Base-by-base conservation (phyloP, 257 asterid species). In the Solanum bulbocastanum region DNA sequence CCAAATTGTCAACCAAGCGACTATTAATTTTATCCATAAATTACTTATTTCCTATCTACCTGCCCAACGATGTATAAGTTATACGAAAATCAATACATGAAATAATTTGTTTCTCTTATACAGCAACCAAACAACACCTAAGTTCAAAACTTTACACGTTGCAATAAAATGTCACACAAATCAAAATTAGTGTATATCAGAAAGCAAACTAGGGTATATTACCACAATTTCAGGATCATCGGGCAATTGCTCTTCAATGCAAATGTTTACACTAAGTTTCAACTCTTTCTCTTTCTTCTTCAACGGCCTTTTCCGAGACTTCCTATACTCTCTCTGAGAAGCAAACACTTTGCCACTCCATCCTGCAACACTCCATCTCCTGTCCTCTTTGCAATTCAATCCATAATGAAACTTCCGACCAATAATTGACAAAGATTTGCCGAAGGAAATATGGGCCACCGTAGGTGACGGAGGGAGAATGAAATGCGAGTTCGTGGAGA, bases 171-270 rank as follows among this genome's bases (percentile, higher is more conserved):
- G 85, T 44, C 33, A 1, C 42, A 32, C 68, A 0, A 81, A 46
- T 46, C 30, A 46, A 81, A 56, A 56, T 56, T 56, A 56, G 25
- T 56, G 5, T 56, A 56, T 56, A 2, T 56, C 65, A 56, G 65
- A 56, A 56, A 56, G 65, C n/a, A 56, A 56, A 56, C n/a, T 56
- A 56, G 20, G 25, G 65, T 56, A 46, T 44, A 65, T 23, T 91
- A 97, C 99, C 98, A 95, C 25, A 91, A 95, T 90, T 88, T 97
- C 99, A 90, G 98, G 92, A 93, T 97, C 99, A 88, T 96, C 98
- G 1, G 99, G 99, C 88, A 97, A 89, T 74, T 91, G 96, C 84
- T 96, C 97, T 88, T 97, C 99, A 75, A 97, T 91, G 87, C 97
- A 91, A 90, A 96, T 94, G 86, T 92, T 90, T 76, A 96, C 99